Percentiles rank a stretch among this genome's conserved stretches.
phyloP scores from a whole-genome alignment of 169 alveolate genomes.

The Eimeria zaria region DNA sequence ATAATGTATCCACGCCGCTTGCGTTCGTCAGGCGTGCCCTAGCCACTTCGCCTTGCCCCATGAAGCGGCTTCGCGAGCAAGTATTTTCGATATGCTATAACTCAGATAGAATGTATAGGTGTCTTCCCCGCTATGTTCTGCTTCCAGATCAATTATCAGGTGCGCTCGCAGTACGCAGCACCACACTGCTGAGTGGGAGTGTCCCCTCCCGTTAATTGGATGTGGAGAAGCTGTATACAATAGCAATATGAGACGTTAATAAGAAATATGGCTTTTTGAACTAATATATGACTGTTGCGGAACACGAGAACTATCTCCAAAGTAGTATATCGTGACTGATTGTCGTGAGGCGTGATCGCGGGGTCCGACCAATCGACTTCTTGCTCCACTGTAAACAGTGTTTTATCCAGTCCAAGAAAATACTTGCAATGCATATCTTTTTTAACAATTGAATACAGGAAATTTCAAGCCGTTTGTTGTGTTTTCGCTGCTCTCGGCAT shows the following conservation, averaged over 20 bases:
- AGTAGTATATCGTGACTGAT: too few species aligned
- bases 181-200: background rate
- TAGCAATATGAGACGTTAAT: background rate
- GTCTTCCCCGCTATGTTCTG: background rate
- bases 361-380: background rate
- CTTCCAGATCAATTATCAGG: background rate
- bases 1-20: too few species aligned
- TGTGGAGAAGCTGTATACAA: background rate
- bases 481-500: background rate
- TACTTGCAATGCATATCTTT: background rate
- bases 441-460: background rate
- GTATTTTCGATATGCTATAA: too few species aligned
- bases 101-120: too few species aligned
- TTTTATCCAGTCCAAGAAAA: background rate
- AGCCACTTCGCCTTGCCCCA: too few species aligned
- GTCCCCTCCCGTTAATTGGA: background rate
- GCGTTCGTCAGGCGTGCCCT: too few species aligned
- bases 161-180: background rate
- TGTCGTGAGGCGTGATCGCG: background rate
- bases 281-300: background rate
- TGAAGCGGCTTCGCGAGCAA: too few species aligned
- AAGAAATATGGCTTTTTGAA: background rate
- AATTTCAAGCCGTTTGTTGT: background rate
- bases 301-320: background rate
- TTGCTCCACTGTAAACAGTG: background rate